These are phyloP conservation scores for Zygnema cylindricum DNA, from an alignment of 139 green algal species.

Conservation along the genomic window DNA sequence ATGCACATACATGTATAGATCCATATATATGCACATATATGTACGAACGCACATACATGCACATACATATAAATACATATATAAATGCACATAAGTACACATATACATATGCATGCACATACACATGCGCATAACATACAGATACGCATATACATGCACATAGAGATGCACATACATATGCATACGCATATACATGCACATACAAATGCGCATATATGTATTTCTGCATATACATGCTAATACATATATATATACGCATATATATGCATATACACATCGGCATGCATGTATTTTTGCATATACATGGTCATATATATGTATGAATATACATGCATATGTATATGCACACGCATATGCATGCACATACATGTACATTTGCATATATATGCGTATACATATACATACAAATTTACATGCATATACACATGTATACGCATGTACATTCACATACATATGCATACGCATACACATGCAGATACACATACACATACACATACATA, in stretches of 20 bases:
- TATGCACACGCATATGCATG: slow-evolving; percentile 13
- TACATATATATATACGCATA: slow-evolving; percentile 36
- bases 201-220: no score
- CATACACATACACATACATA: slow-evolving; percentile 46
- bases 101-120: no score
- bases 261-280: slow-evolving; percentile 10
- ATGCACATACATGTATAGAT: no score
- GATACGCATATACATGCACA: no score
- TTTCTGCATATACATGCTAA: no score
- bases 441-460: not conserved
- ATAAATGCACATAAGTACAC: no score
- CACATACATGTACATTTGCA: slow-evolving; percentile 37
- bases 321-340: slow-evolving; percentile 17
- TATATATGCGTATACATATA: slow-evolving; percentile 23
- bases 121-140: no score
- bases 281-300: slow-evolving; percentile 23
- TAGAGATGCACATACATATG: no score
- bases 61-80: no score
- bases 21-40: no score
- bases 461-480: not conserved
- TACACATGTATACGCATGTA: slow-evolving; percentile 8
- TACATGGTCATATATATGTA: slow-evolving; percentile 23
- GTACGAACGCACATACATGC: no score
- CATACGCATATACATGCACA: no score
- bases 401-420: not conserved